These are phyloP conservation scores for Vitis cinerea DNA, from an alignment of 164 flowering plant species.

Conservation along the genomic window DNA sequence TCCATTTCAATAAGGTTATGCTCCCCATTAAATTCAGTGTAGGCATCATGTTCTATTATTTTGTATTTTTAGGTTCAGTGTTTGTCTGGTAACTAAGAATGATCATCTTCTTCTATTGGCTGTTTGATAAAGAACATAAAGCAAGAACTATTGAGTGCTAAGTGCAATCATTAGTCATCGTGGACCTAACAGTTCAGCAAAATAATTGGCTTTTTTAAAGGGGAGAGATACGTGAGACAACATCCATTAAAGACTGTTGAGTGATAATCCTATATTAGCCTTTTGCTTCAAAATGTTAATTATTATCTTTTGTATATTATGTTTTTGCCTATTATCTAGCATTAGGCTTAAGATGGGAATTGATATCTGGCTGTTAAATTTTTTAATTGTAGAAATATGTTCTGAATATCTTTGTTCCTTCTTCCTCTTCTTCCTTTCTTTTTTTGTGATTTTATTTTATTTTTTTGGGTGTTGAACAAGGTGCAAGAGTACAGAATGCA, in stretches of 20 bases:
- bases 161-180: constrained; percentile 12
- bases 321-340: neutral
- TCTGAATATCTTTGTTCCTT: no score
- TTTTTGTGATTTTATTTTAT: no score
- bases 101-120: neutral
- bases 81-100: neutral
- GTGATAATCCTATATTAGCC: neutral
- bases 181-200: neutral
- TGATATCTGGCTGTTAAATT: no score
- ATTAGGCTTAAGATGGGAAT: no score
- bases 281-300: neutral
- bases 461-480: no score
- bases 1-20: constrained; percentile 4
- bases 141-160: constrained; percentile 9
- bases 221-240: constrained; percentile 3
- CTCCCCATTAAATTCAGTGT: constrained; percentile 10
- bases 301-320: neutral
- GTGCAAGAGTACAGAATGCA: no score
- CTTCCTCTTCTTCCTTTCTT: no score
- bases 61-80: neutral
- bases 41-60: constrained; percentile 1
- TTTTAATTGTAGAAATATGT: no score
- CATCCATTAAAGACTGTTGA: neutral
- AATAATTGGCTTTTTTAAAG: constrained; percentile 17
- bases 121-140: neutral